These are phyloP conservation scores for Thermomucor indicae-seudaticae DNA, from an alignment of 371 early-diverging fungal genomes.

Conservation along the genomic window DNA sequence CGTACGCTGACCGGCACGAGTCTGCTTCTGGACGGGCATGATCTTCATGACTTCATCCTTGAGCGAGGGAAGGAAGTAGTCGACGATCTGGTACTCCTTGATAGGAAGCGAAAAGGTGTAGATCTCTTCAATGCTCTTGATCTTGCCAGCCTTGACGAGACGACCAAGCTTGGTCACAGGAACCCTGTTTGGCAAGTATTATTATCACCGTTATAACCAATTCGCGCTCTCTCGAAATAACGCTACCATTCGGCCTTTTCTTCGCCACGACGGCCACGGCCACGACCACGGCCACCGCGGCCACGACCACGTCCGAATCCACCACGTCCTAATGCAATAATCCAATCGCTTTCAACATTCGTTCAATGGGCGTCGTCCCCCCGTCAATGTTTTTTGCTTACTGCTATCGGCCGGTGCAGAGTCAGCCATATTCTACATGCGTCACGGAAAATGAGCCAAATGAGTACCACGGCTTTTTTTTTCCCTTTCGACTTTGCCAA, in stretches of 20 bases:
- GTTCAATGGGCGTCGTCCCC: background rate
- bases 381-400: background rate
- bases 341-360: slow-evolving; percentile 1
- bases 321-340: slow-evolving; percentile 61
- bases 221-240: background rate
- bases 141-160: slow-evolving; percentile 87
- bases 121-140: slow-evolving; percentile 85
- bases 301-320: slow-evolving; percentile 78
- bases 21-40: slow-evolving; percentile 99
- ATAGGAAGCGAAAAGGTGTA: slow-evolving; percentile 95
- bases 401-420: slow-evolving; percentile 56
- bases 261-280: slow-evolving; percentile 73
- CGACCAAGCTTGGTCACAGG: slow-evolving; percentile 96
- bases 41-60: slow-evolving; percentile 99
- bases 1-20: slow-evolving; percentile 98
- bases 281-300: slow-evolving; percentile 75
- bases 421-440: slow-evolving; percentile 50
- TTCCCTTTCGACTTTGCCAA: no score
- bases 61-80: slow-evolving; percentile 90
- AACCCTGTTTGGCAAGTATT: slow-evolving; percentile 38
- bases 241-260: slow-evolving; percentile 77
- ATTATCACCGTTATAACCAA: background rate
- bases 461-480: no score
- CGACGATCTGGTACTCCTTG: slow-evolving; percentile 99
- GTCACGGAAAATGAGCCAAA: no score